Evolutionary conservation across 192 early-diverging fungal genomes (phyloP), one percentile per base, ranked within the genome.

Genomic region (Coemansia sp.): DNA sequence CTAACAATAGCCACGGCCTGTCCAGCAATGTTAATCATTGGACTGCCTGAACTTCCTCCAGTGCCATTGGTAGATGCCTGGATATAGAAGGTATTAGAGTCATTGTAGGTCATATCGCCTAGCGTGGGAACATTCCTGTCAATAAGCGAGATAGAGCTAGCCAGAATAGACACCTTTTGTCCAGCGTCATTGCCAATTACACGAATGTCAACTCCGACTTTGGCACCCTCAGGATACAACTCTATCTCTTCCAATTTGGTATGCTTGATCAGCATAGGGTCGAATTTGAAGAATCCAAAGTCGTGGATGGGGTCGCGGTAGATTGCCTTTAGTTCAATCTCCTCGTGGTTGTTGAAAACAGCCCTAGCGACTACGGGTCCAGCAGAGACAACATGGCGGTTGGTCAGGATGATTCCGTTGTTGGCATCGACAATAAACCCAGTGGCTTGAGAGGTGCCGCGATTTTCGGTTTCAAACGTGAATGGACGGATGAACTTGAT

Each of bases 231-330:
- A 0, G 93, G 91, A 28, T 84, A 83, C 32, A 94, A 80, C 26
- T 81, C 76, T 61, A 94, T 93, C 63, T 89, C 85, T 10, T 82
- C 75, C 4, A 92, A 71, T 17, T 89, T 72, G 87, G 91, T 92
- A 66, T 89, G 90, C 62, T 90, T 87, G 50, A 94, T 75, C 67
- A 88, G 78, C 32, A 69, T 64, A 5, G 87, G 89, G 65, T 94
- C 89, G 57, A 91, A 94, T 76, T 87, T 80, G 67, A 92, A 79
- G 66, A 94, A 91, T 5, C 91, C 91, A 90, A 92, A 94, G 80
- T 94, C 92, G 72, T 94, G 92, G 43, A 94, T 85, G 1, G 92
- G 92, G 64, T 94, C 92, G 49, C 91, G 88, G 67, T 92, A 94
- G 35, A 94, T 85, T 3, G 89, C 88, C 19, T 84, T 80, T 30